A percentile compares a stretch with the other conserved stretches of the same genome.
These are phyloP conservation scores for Logfia minima DNA, from an alignment of 129 eudicot species.

Conservation along the genomic window DNA sequence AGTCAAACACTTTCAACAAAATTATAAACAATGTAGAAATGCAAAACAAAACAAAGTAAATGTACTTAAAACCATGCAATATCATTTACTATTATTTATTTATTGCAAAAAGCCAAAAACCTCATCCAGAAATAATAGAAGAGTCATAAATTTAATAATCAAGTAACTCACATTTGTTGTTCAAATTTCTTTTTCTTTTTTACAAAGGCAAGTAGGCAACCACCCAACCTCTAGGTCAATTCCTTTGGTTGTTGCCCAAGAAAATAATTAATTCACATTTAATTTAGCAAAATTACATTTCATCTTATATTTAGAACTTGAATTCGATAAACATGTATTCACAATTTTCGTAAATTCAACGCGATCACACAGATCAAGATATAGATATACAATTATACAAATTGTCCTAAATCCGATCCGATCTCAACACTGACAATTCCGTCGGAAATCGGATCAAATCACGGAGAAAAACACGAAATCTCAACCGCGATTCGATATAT, in stretches of 20 bases:
- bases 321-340: neutral
- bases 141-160: constrained; percentile 22
- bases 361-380: constrained; percentile 18
- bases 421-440: constrained; percentile 26
- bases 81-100: constrained; percentile 14
- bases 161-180: neutral
- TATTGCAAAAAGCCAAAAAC: constrained; percentile 6
- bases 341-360: neutral
- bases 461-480: constrained; percentile 7
- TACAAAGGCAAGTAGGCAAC: no score
- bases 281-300: constrained; percentile 13
- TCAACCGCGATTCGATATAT: constrained; percentile 4
- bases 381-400: neutral
- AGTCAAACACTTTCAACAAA: constrained; percentile 28
- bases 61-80: constrained; percentile 22
- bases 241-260: neutral
- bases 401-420: constrained; percentile 35
- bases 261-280: constrained; percentile 13
- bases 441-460: constrained; percentile 35
- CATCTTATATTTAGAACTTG: constrained; percentile 18
- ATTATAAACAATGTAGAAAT: neutral
- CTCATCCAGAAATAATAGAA: constrained; percentile 28
- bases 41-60: constrained; percentile 15
- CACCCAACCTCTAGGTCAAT: no score
- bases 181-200: neutral